These are phyloP conservation scores for Colletotrichum coccodes DNA, from an alignment of 2,329 filamentous ascomycete species.

Conservation along the genomic window DNA sequence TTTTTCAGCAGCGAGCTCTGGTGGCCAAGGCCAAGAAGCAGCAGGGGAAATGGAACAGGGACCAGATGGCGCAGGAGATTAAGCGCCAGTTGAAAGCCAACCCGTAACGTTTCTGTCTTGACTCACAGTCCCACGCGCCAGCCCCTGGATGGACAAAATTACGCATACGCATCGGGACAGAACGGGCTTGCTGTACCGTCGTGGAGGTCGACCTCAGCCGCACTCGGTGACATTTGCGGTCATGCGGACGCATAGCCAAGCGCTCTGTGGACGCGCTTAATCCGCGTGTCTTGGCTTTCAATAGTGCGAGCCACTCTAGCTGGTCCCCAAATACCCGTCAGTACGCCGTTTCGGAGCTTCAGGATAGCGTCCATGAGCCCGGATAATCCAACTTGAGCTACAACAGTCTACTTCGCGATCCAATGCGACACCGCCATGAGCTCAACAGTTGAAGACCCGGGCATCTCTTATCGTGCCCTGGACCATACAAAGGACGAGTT, in stretches of 20 bases:
- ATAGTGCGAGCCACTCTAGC: not conserved
- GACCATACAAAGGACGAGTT: not conserved
- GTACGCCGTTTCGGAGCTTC: not conserved
- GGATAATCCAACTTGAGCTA: not conserved
- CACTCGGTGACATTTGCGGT: not conserved
- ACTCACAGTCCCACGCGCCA: too few species aligned
- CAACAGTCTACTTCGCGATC: not conserved
- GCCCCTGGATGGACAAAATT: too few species aligned
- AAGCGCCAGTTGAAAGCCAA: slow-evolving; percentile 36
- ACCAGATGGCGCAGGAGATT: slow-evolving; percentile 32
- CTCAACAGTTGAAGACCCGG: not conserved
- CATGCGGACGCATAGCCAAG: not conserved
- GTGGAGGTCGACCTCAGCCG: not conserved
- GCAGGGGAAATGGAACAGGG: slow-evolving; percentile 36
- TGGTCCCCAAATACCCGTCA: not conserved
- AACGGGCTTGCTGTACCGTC: not conserved
- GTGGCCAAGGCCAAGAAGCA: slow-evolving; percentile 42
- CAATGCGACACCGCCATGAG: not conserved
- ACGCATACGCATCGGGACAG: too few species aligned
- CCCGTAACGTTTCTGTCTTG: slow-evolving; percentile 22
- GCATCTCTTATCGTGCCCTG: not conserved
- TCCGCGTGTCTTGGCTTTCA: not conserved
- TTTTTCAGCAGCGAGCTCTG: slow-evolving; percentile 40
- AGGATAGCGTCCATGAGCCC: not conserved
- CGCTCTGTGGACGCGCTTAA: not conserved